These are phyloP conservation scores for Aureobasidium namibiae DNA, from an alignment of 2,329 filamentous ascomycete genomes.

Conservation along the genomic window DNA sequence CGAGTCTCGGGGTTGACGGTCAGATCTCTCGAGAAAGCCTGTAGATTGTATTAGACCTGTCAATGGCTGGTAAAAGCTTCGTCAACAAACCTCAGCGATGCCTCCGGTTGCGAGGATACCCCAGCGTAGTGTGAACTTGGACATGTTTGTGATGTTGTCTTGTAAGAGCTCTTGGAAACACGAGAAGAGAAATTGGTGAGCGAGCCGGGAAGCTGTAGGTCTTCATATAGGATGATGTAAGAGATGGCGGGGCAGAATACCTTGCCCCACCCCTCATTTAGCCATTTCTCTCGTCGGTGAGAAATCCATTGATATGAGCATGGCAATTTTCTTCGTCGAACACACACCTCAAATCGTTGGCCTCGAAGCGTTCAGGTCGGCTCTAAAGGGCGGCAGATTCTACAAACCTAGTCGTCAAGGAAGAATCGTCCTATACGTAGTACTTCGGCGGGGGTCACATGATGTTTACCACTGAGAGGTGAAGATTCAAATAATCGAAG, in stretches of 20 bases:
- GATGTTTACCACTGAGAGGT: not conserved
- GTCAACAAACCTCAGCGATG: constrained; percentile 30
- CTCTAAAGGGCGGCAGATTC: not conserved
- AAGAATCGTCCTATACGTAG: not conserved
- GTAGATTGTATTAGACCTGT: not conserved
- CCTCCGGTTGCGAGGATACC: constrained; percentile 42
- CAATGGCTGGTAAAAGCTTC: not conserved
- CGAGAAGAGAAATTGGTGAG: not conserved
- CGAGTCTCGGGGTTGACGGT: constrained; percentile 64
- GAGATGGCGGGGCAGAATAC: constrained; percentile 4
- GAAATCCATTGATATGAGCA: not conserved
- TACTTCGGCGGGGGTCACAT: not conserved
- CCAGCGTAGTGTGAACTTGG: constrained; percentile 22
- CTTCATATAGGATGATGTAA: constrained; percentile 1
- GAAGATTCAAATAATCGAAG: not conserved
- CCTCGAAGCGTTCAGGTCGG: not conserved
- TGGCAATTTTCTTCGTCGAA: not conserved
- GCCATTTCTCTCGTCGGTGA: not conserved
- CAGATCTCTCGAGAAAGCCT: constrained; percentile 63
- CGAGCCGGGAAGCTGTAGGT: not conserved
- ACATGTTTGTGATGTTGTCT: constrained; percentile 7
- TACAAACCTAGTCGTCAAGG: not conserved
- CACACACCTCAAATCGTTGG: not conserved
- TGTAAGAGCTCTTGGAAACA: not conserved
- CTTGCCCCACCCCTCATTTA: not conserved